Percentiles rank a stretch among this genome's conserved stretches.
Conservation (phyloP, 2,329 filamentous ascomycete species). For the Tolypocladium ophioglossoides region DNA sequence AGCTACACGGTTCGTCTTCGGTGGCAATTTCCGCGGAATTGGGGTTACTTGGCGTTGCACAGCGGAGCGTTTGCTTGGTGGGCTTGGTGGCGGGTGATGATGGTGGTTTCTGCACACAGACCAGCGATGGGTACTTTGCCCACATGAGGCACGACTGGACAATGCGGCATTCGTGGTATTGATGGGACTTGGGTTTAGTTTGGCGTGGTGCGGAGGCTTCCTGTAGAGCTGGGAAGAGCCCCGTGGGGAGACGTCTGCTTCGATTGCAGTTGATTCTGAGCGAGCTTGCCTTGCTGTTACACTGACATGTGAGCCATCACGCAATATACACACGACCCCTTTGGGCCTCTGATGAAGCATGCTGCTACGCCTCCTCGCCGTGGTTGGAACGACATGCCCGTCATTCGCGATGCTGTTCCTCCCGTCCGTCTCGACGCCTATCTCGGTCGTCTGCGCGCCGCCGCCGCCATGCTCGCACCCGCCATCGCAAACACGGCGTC, state of each 20-base stretch:
- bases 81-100: background rate
- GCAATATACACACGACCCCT: background rate
- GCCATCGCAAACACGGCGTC: conserved; percentile 4
- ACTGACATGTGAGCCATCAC: background rate
- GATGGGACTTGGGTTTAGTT: background rate
- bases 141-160: background rate
- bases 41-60: background rate
- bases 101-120: background rate
- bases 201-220: background rate
- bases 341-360: background rate
- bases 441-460: too few species aligned
- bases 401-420: background rate
- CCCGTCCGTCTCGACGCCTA: background rate
- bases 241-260: background rate
- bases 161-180: background rate
- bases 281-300: background rate
- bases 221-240: background rate
- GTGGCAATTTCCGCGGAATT: background rate
- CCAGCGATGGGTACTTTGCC: background rate
- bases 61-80: background rate
- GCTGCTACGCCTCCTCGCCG: background rate
- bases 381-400: background rate
- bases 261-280: background rate
- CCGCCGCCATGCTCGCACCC: conserved; percentile 1
- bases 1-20: background rate